Evolutionary conservation across 1,284 basidiomycete genomes (phyloP), one percentile per base, ranked within the genome.

Genomic region (Trichosporon coremiiforme): DNA sequence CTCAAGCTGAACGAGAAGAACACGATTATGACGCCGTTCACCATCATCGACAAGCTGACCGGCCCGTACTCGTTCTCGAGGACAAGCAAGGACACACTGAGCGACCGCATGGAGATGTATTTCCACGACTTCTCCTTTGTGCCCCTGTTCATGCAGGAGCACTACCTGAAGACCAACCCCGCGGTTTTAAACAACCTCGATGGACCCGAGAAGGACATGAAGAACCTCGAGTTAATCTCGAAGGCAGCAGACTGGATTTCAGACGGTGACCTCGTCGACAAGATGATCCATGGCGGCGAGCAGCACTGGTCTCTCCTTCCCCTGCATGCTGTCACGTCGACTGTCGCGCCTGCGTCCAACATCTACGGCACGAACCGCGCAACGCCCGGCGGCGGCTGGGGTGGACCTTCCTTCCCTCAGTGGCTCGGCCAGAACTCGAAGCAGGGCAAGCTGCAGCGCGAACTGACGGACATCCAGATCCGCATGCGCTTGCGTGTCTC

Each of bases 341-440:
- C 92, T 0, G 90, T 99, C 31, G 87, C 90, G 13, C 95, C 95
- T 1, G 90, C 95, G 4, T 94, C 89, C 6, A 88, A 88, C 79
- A 83, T 93, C 68, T 95, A 93, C 79, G 95, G 95, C 0, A 74
- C 83, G 57, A 82, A 71, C 57, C 71, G 83, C 35, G 66, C 66
- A 17, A 69, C 65, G 1, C 65, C 64, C 9, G 77, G 75, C 12
- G 75, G 86, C 50, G 88, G 89, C 38, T 93, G 89, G 73, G 90
- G 89, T 22, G 89, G 90, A 0, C 86, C 88, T 0, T 79, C 87
- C 0, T 95, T 97, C 87, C 94, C 94, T 65, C 76, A 95, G 93
- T 98, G 95, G 94, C 89, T 99, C 8, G 96, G 96, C 12, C 94
- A 98, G 80, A 98, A 98, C 81, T 98, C 95, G 64, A 98, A 95